A percentile compares a stretch with the other conserved stretches of the same genome.
phyloP scores from a whole-genome alignment of 371 early-diverging fungal species.

The Mucor saturninus region DNA sequence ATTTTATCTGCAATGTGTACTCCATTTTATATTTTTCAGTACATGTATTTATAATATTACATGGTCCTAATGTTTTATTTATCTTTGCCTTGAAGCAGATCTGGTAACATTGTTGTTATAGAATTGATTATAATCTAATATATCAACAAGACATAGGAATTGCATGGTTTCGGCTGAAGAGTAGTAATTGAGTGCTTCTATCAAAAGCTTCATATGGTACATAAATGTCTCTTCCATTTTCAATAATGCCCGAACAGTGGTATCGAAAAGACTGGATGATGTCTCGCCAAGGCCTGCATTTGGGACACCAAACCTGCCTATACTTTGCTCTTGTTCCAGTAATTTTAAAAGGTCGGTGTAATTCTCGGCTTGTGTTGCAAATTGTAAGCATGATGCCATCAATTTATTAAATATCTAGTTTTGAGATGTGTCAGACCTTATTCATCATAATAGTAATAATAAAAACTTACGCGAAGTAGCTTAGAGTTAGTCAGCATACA shows the following conservation, averaged over 20 bases:
- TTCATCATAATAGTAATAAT: not conserved
- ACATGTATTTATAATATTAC: no score
- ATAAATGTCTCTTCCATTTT: slow-evolving; percentile 68
- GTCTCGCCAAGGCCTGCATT: slow-evolving; percentile 34
- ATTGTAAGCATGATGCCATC: slow-evolving; percentile 69
- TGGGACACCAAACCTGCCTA: slow-evolving; percentile 47
- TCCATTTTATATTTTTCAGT: no score
- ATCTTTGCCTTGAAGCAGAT: slow-evolving; percentile 10
- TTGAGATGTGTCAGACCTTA: not conserved
- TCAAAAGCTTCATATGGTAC: slow-evolving; percentile 70
- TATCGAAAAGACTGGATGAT: slow-evolving; percentile 28
- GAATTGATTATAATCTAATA: slow-evolving; percentile 77
- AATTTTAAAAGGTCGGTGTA: slow-evolving; percentile 42
- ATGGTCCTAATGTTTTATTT: not conserved
- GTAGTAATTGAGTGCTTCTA: slow-evolving; percentile 78
- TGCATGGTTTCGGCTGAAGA: slow-evolving; percentile 76
- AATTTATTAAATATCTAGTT: slow-evolving; percentile 73
- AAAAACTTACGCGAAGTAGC: slow-evolving; percentile 68
- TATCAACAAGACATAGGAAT: slow-evolving; percentile 76
- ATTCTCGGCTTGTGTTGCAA: slow-evolving; percentile 61
- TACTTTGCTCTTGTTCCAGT: slow-evolving; percentile 50
- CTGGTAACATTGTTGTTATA: slow-evolving; percentile 32
- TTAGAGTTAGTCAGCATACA: slow-evolving; percentile 88
- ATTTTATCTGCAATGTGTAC: no score
- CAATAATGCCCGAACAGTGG: slow-evolving; percentile 42